Base-by-base conservation (phyloP, 1,139 yeast genomes). In the Pichia terricola region DNA sequence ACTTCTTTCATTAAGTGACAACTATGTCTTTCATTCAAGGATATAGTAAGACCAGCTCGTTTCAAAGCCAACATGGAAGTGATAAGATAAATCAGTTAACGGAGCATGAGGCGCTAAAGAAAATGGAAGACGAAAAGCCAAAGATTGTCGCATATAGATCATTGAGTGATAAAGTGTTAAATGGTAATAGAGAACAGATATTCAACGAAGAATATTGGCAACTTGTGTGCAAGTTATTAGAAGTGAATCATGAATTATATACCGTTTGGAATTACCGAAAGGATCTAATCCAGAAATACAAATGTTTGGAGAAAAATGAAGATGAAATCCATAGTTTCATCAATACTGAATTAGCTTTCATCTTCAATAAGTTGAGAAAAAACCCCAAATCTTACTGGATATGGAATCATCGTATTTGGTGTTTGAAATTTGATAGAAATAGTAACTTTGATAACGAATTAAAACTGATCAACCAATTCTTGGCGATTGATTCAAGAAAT, bases 361-460 rank as follows among this genome's bases (percentile, higher is more conserved):
- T 80, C 1, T 69, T 82, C 67, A 62, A 64, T 1, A 73, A 79
- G 52, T 65, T 91, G 55, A 75, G 75, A 47, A 63, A 71, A 46
- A 81, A 65, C 52, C 98, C 99, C 2, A 91, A 91, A 60, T 85
- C 89, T 35, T 91, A 91, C 60, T 89, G 97, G 96, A 81, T 91
- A 25, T 91, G 97, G 96, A 84, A 82, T 56, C 97, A 91, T 61
- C 71, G 99, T 32, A 66, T 75, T 26, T 91, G 98, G 98, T 75
- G 86, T 42, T 64, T 91, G 37, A 69, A 73, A 44, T 67, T 77
- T 40, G 78, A 81, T 5, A 56, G 59, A 1, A 47, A 59, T 5
- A 72, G 75, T 4, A 67, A 81, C 45, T 88, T 95, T 94, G 60
- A 68, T 11, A 64, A 62, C 40, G 98, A 91, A 58, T 64, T 91